Percentiles rank a stretch among this genome's conserved stretches.
Conservation (phyloP, 2,329 filamentous ascomycete genomes). For the Ophiostoma sp. region DNA sequence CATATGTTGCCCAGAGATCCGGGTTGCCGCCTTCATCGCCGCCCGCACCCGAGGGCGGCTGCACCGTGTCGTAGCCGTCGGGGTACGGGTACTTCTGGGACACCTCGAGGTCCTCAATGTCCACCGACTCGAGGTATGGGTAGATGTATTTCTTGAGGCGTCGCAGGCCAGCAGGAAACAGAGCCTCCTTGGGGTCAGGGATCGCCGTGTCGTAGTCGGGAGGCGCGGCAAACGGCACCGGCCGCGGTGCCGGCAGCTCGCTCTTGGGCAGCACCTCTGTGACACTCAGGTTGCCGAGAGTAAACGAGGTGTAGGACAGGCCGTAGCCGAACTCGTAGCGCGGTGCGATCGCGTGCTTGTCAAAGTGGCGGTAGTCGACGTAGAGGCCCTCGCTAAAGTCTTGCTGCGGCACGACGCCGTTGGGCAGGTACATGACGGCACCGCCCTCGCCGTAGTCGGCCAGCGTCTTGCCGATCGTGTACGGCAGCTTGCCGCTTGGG, state of each 20-base stretch:
- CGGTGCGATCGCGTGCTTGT: slow-evolving; percentile 66
- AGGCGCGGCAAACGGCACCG: slow-evolving; percentile 41
- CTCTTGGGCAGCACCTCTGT: slow-evolving; percentile 43
- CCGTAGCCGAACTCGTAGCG: slow-evolving; percentile 85
- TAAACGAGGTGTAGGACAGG: slow-evolving; percentile 72
- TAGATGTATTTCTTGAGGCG: slow-evolving; percentile 66
- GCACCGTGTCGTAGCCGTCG: slow-evolving; percentile 47
- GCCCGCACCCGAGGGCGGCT: slow-evolving; percentile 56
- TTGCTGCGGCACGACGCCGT: slow-evolving; percentile 69
- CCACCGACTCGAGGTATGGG: slow-evolving; percentile 55
- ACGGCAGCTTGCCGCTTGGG: slow-evolving; percentile 73
- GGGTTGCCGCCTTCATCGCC: slow-evolving; percentile 65
- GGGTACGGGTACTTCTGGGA: slow-evolving; percentile 45
- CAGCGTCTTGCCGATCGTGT: slow-evolving; percentile 71
- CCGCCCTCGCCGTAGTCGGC: slow-evolving; percentile 71
- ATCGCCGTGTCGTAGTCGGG: slow-evolving; percentile 52
- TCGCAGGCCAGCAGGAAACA: slow-evolving; percentile 56
- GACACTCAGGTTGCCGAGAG: slow-evolving; percentile 51
- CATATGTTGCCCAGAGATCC: slow-evolving; percentile 54
- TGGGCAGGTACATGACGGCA: slow-evolving; percentile 63
- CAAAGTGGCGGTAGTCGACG: slow-evolving; percentile 86
- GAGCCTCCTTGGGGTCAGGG: slow-evolving; percentile 49
- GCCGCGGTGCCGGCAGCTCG: slow-evolving; percentile 36
- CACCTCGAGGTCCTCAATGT: slow-evolving; percentile 41
- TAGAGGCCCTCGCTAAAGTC: slow-evolving; percentile 78